Percentiles rank a stretch among this genome's conserved stretches.
Evolutionary conservation across 176 grass and related monocot genomes (phyloP).

Genomic region (Zea mays): Zm-B73-REFERENCE-NAM-5.0 NC_050098.1:208123501-208124000

Average conservation of each 20-base stretch:
- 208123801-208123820: conserved; percentile 33
- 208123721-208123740: conserved; percentile 29
- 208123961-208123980: conserved; percentile 1
- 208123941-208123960: conserved; percentile 46
- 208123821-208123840: conserved; percentile 6
- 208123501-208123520: neutral
- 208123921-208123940: conserved; percentile 21
- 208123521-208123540: neutral
- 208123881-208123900: conserved; percentile 47
- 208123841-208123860: conserved; percentile 32
- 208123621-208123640: neutral
- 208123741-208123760: neutral
- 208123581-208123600: neutral
- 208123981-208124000: conserved; percentile 4
- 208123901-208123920: conserved; percentile 5
- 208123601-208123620: neutral
- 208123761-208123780: neutral
- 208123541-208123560: neutral
- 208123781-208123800: neutral
- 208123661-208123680: neutral
- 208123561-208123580: neutral
- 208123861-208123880: conserved; percentile 32
- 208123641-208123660: conserved; percentile 5
- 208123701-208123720: neutral
- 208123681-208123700: conserved; percentile 19